Base-by-base conservation (phyloP, 2,329 filamentous ascomycete species). In the Ceratocystis smalleyi region DNA sequence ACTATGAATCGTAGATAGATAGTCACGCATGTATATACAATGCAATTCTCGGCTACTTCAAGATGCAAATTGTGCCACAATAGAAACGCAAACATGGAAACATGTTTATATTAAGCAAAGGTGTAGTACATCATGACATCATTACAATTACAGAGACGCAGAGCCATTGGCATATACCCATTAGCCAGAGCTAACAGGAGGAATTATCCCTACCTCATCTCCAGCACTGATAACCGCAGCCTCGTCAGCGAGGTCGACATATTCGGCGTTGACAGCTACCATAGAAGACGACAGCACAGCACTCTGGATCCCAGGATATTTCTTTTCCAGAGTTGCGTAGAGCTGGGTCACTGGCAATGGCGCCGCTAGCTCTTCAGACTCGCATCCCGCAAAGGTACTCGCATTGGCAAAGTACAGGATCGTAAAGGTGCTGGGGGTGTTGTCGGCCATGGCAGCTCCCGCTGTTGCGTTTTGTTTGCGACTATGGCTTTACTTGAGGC, bases 121-220 rank as follows among this genome's bases (percentile, higher is more conserved):
- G 35, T 40, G 35, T 40, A 40, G 32, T 30, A 49, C 43, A 19
- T 12, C 57, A 59, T 45, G 49, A 30, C 54, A 63, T 43, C 17
- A 22, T 59, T 55, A 47, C 35, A 59, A 57, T 8, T 57, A 57
- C 27, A 57, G 30, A 55, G 51, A 55, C 22, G 24, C 4, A 32
- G 30, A 22, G 57, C 40, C 35, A 57, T 30, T 43, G 30, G 61
- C 5, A 60, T 51, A 54, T 10, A 15, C 51, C 32, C 19, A 54
- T 19, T 74, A 94, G 3, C 89, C 89, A 45, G 89, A 91, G 77
- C 89, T 95, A 68, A 95, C 90, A 8, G 90, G 89, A 43, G 90
- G 89, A 65, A 95, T 92, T 43, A 95, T 87, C 51, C 87, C 90
- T 64, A 95, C 88, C 75, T 95, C 90, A 71, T 95, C 89, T 32